Evolutionary conservation across 2,329 filamentous ascomycete genomes (phyloP).

Genomic region (Thermothelomyces thermophilus): DNA sequence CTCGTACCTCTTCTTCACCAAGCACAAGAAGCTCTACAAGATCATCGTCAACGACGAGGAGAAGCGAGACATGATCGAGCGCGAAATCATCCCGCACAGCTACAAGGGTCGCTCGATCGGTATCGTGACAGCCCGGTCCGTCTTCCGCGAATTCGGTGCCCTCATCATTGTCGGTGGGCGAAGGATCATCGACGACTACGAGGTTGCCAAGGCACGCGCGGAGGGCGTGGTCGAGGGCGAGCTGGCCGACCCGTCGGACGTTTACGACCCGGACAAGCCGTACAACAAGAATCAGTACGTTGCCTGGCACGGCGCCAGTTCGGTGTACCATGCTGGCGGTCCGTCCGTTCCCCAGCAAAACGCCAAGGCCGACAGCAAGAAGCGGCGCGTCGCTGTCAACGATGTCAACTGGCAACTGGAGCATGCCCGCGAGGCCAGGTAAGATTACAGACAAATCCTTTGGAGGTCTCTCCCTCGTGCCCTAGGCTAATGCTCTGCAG

Average conservation of each 20-base stretch:
- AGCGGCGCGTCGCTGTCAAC: slow-evolving; percentile 79
- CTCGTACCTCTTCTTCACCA: slow-evolving; percentile 98
- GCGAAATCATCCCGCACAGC: slow-evolving; percentile 91
- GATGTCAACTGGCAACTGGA: slow-evolving; percentile 96
- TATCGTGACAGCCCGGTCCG: slow-evolving; percentile 90
- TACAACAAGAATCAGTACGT: slow-evolving; percentile 99
- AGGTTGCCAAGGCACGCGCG: slow-evolving; percentile 65
- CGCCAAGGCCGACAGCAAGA: slow-evolving; percentile 69
- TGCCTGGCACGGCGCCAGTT: slow-evolving; percentile 94
- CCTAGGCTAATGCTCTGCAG: slow-evolving; percentile 40
- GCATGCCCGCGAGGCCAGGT: slow-evolving; percentile 88
- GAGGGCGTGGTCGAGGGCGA: slow-evolving; percentile 82
- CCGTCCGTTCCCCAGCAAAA: slow-evolving; percentile 69
- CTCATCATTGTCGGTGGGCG: slow-evolving; percentile 89
- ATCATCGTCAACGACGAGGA: slow-evolving; percentile 98
- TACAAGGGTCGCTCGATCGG: slow-evolving; percentile 98
- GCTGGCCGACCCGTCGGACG: slow-evolving; percentile 83
- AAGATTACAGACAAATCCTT: slow-evolving; percentile 29
- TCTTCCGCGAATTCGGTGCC: slow-evolving; percentile 94
- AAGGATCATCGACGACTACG: slow-evolving; percentile 83
- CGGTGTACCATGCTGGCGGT: slow-evolving; percentile 81
- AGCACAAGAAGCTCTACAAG: slow-evolving; percentile 93
- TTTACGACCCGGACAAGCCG: slow-evolving; percentile 66
- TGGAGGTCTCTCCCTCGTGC: neutral
- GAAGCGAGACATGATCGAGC: slow-evolving; percentile 91